A percentile compares a stretch with the other conserved stretches of the same genome.
Conservation (phyloP, 192 early-diverging fungal genomes). For the Jimgerdemannia flammicorona region DNA sequence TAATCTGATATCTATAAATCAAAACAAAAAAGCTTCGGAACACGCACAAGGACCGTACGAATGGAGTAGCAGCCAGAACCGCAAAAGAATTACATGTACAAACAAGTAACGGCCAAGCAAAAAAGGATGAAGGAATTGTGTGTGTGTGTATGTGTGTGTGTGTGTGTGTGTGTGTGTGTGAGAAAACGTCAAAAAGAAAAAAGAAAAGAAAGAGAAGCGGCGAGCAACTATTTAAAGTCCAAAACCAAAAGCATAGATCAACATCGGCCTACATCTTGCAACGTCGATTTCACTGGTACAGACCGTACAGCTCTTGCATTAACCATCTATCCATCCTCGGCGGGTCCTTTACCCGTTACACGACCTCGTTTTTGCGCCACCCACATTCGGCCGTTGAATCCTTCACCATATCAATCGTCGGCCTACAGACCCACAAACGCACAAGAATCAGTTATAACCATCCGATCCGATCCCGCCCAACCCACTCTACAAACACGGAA, state of each 20-base stretch:
- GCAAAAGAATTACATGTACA: neutral
- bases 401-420: conserved; percentile 27
- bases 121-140: neutral
- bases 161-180: too few species aligned
- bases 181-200: neutral
- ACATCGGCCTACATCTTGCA: neutral
- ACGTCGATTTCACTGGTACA: too few species aligned
- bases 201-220: too few species aligned
- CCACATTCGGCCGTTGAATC: conserved; percentile 30
- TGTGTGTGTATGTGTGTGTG: too few species aligned
- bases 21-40: neutral
- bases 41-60: neutral
- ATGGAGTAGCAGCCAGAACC: neutral
- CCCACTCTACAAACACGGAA: neutral
- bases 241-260: too few species aligned
- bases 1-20: neutral
- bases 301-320: too few species aligned
- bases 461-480: neutral
- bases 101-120: neutral
- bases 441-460: neutral
- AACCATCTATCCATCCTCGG: neutral
- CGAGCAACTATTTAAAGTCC: too few species aligned
- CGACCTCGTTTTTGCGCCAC: conserved; percentile 14
- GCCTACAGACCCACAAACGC: neutral
- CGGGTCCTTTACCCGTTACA: neutral